These are phyloP conservation scores for Raddia guianensis DNA, from an alignment of 176 grass and related monocot species.

Conservation along the genomic window DNA sequence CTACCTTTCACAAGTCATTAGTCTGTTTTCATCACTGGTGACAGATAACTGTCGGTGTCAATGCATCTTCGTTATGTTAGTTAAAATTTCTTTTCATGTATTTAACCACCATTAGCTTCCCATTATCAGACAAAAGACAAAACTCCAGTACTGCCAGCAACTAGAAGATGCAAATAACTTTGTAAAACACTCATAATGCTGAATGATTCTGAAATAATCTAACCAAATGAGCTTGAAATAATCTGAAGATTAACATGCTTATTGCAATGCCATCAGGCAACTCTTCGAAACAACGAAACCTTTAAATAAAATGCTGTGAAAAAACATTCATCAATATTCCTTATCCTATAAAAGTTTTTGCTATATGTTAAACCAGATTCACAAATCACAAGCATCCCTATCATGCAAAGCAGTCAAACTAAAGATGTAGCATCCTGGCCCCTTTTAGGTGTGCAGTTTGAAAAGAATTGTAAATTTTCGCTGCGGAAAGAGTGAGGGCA, in stretches of 20 bases:
- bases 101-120: slow-evolving; percentile 68
- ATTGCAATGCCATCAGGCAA: slow-evolving; percentile 4
- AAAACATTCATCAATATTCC: slow-evolving; percentile 5
- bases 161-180: slow-evolving; percentile 32
- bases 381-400: slow-evolving; percentile 25
- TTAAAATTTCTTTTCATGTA: slow-evolving; percentile 77
- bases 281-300: background rate
- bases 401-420: slow-evolving; percentile 59
- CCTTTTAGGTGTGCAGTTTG: slow-evolving; percentile 69
- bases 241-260: slow-evolving; percentile 29
- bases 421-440: slow-evolving; percentile 57
- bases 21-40: slow-evolving; percentile 33
- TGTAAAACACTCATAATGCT: slow-evolving; percentile 7
- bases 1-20: slow-evolving; percentile 52
- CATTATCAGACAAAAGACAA: slow-evolving; percentile 28
- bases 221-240: background rate
- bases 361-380: slow-evolving; percentile 43
- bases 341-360: slow-evolving; percentile 30
- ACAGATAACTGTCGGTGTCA: slow-evolving; percentile 34
- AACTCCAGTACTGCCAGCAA: slow-evolving; percentile 14
- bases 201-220: background rate
- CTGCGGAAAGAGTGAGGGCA: slow-evolving; percentile 39
- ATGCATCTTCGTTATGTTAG: slow-evolving; percentile 45
- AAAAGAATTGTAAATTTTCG: slow-evolving; percentile 44
- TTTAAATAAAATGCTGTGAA: slow-evolving; percentile 31